Evolutionary conservation across 768 basidiomycete genomes (phyloP).

Genomic region (Boletus vinaceobasis): DNA sequence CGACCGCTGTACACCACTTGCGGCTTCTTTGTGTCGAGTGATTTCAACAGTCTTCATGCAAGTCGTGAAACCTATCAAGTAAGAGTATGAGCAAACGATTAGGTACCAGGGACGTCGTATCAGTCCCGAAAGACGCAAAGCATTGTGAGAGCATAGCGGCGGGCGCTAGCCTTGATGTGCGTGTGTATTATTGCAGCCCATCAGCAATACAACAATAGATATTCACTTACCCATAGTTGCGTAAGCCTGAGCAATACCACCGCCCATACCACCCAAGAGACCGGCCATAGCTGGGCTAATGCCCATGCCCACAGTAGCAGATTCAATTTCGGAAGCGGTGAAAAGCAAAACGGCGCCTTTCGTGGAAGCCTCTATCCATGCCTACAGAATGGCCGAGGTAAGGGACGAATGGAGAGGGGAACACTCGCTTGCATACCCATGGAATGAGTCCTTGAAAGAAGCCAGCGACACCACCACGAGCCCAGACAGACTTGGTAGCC

Average conservation of each 20-base stretch:
- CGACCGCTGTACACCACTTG: slow-evolving; percentile 79
- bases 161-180: slow-evolving; percentile 17
- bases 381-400: slow-evolving; percentile 43
- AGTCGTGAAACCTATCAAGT: slow-evolving; percentile 82
- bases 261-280: slow-evolving; percentile 94
- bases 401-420: neutral
- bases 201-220: neutral
- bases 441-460: slow-evolving; percentile 99
- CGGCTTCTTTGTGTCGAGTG: slow-evolving; percentile 89
- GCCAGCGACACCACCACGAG: slow-evolving; percentile 82
- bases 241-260: slow-evolving; percentile 96
- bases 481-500: slow-evolving; percentile 84
- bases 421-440: slow-evolving; percentile 61
- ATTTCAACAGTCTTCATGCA: slow-evolving; percentile 99
- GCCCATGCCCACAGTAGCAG: slow-evolving; percentile 57
- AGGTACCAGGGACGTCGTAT: neutral
- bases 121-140: slow-evolving; percentile 14
- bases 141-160: slow-evolving; percentile 13
- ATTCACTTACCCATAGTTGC: slow-evolving; percentile 93
- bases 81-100: slow-evolving; percentile 8
- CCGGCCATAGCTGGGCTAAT: slow-evolving; percentile 81
- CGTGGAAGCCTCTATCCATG: slow-evolving; percentile 99
- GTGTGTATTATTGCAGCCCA: slow-evolving; percentile 17
- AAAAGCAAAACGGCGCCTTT: slow-evolving; percentile 97
- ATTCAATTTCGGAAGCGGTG: slow-evolving; percentile 93